Percentiles rank a stretch among this genome's conserved stretches.
Conservation (phyloP, 169 alveolate genomes). For the Cyclospora cayetanensis region DNA sequence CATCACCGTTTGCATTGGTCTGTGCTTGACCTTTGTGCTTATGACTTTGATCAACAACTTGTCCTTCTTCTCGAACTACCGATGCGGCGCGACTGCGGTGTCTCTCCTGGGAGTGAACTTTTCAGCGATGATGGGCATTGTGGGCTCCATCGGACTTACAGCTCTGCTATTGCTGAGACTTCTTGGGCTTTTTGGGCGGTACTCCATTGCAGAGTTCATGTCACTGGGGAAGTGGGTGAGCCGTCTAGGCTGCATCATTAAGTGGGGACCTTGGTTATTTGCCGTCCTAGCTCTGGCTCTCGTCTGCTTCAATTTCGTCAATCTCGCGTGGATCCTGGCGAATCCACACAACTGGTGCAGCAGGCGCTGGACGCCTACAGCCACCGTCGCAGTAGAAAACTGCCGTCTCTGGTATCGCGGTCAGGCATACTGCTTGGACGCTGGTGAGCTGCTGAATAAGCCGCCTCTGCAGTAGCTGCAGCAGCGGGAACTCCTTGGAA, state of each 20-base stretch:
- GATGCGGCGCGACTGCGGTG: constrained; percentile 13
- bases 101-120: constrained; percentile 18
- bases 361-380: constrained; percentile 69
- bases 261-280: constrained; percentile 86
- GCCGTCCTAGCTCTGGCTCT: constrained; percentile 73
- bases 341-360: constrained; percentile 77
- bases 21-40: neutral
- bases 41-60: neutral
- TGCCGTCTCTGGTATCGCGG: constrained; percentile 76
- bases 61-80: constrained; percentile 57
- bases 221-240: constrained; percentile 82
- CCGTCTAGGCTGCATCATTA: constrained; percentile 83
- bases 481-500: neutral
- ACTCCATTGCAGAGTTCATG: constrained; percentile 85
- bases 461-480: neutral
- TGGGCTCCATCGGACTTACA: constrained; percentile 18
- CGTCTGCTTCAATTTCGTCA: constrained; percentile 71
- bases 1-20: constrained; percentile 51
- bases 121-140: constrained; percentile 46
- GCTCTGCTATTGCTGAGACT: constrained; percentile 59
- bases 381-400: constrained; percentile 71
- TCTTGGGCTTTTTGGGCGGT: constrained; percentile 79
- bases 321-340: constrained; percentile 71
- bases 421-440: constrained; percentile 16
- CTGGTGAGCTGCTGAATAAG: neutral